Conservation (phyloP, 2,329 filamentous ascomycete species). For the Niveomyces coronatus region DNA sequence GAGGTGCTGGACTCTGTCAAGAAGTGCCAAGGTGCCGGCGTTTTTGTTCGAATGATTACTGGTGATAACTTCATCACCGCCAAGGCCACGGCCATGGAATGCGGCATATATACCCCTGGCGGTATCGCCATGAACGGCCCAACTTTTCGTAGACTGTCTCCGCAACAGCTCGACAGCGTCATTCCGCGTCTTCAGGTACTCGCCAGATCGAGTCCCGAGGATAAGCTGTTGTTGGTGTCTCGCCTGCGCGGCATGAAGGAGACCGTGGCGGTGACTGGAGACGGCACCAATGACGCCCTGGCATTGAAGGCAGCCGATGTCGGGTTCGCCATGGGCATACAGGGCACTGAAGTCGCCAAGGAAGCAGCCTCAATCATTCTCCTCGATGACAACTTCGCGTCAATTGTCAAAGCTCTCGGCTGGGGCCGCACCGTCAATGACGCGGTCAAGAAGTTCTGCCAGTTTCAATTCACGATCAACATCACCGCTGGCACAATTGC, state of each 20-base stretch:
- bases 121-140: slow-evolving; percentile 47
- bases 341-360: slow-evolving; percentile 54
- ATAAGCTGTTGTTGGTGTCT: slow-evolving; percentile 56
- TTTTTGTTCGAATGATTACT: slow-evolving; percentile 56
- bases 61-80: slow-evolving; percentile 35
- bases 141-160: slow-evolving; percentile 47
- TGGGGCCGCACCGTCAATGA: slow-evolving; percentile 56
- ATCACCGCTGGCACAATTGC: slow-evolving; percentile 50
- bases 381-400: slow-evolving; percentile 54
- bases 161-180: slow-evolving; percentile 36
- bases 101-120: slow-evolving; percentile 53
- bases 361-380: slow-evolving; percentile 52
- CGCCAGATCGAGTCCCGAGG: slow-evolving; percentile 58
- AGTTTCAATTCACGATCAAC: slow-evolving; percentile 52
- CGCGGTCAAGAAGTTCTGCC: slow-evolving; percentile 48
- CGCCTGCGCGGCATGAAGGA: slow-evolving; percentile 54
- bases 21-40: slow-evolving; percentile 52
- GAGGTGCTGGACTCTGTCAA: slow-evolving; percentile 53
- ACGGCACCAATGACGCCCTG: slow-evolving; percentile 57
- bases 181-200: slow-evolving; percentile 57
- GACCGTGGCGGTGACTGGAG: slow-evolving; percentile 56
- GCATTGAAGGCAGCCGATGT: slow-evolving; percentile 57
- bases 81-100: slow-evolving; percentile 41
- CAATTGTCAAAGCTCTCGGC: slow-evolving; percentile 51
- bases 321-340: slow-evolving; percentile 58